Base-by-base conservation (phyloP, 345 rosid species). In the Ceriops zippeliana region DNA sequence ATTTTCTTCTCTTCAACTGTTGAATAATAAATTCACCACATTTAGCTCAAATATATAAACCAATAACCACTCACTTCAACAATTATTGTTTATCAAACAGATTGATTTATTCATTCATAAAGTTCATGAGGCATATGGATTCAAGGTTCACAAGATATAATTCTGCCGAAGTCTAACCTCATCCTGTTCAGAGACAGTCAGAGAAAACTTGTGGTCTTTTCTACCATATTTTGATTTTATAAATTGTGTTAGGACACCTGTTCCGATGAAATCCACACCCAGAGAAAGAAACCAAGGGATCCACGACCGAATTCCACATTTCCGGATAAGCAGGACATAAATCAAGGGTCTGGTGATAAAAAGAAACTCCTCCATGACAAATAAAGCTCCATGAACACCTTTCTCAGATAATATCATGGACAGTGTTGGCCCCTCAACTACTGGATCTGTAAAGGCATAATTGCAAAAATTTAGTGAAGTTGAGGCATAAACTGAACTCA, bases 281-380 rank as follows among this genome's bases (percentile, higher is more conserved):
- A 92, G 83, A 6, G 99, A 96, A 67, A 96, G 70, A 77, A 85
- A 85, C 98, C 98, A 92, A 27, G 98, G 98, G 63, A 80, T 81
- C 99, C 99, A 96, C 17, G 99, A 96, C 37, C 86, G 82, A 72
- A 81, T 72, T 66, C 96, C 97, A 49, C 78, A 86, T 83, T 78
- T 90, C 82, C 91, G 82, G 69, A 92, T 86, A 73, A 90, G 84
- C n/a, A 90, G 64, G 71, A 96, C 98, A 73, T 92, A 92, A 27
- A 92, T 83, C 59, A 96, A 91, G n/a, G 98, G 98, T 66, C 99
- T 89, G 6, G 87, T 83, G 37, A 96, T 80, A 70, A 77, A 90
- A 1, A 96, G 86, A 62, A 83, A 79, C 81, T 92, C 98, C 54
- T 91, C 98, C 30, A 82, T 71, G 58, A 86, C 75, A 84, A 76